Percentiles rank a stretch among this genome's conserved stretches.
These are phyloP conservation scores for Apiospora rasikravindrae DNA, from an alignment of 2,329 filamentous ascomycete genomes.

Conservation along the genomic window DNA sequence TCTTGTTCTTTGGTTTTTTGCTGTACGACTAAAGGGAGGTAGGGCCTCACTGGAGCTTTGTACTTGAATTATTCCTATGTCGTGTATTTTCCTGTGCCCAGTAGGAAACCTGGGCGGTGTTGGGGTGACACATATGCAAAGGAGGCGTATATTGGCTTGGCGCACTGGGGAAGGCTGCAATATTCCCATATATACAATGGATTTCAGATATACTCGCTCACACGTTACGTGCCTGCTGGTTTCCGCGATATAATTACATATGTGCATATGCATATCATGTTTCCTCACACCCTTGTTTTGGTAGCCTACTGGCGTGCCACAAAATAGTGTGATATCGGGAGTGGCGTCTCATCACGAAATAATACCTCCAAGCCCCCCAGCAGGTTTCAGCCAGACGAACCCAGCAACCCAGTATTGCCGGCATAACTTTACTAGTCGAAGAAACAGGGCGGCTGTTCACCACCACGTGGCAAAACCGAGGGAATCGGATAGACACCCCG, in stretches of 20 bases:
- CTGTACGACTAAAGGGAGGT: not conserved
- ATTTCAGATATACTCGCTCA: not conserved
- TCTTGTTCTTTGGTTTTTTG: not conserved
- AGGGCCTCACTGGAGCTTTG: not conserved
- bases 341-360: not conserved
- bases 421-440: not conserved
- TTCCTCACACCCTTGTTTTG: not conserved
- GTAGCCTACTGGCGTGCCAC: not conserved
- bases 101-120: not conserved
- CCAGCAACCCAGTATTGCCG: not conserved
- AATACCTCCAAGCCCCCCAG: not conserved
- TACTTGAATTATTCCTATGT: not conserved
- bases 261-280: not conserved
- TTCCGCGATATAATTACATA: not conserved
- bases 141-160: slow-evolving; percentile 9
- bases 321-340: slow-evolving; percentile 1
- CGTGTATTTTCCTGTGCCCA: not conserved
- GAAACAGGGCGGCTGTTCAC: not conserved
- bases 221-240: too few relatives aligned
- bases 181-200: not conserved
- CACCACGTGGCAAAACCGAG: not conserved
- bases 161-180: not conserved
- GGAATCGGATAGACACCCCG: not conserved
- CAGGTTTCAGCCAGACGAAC: not conserved
- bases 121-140: not conserved